A percentile compares a stretch with the other conserved stretches of the same genome.
Conservation (phyloP, 2,329 filamentous ascomycete species). For the Epichloe aotearoae region DNA sequence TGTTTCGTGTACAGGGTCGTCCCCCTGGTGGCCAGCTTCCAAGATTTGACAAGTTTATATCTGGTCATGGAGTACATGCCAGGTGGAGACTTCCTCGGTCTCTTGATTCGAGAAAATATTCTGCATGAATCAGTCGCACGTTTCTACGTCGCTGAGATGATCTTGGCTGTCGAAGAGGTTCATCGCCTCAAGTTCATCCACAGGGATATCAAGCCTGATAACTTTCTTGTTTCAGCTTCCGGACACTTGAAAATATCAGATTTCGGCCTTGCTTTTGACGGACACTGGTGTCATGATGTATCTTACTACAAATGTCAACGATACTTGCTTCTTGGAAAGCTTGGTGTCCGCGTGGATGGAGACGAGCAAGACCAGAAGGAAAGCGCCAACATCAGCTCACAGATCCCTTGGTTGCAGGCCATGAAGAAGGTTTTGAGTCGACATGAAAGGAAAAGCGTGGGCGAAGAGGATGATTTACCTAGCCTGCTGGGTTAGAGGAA, state of each 20-base stretch:
- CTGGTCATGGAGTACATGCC: constrained; percentile 98
- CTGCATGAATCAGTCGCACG: constrained; percentile 65
- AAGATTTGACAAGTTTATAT: constrained; percentile 74
- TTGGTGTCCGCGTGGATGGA: constrained; percentile 61
- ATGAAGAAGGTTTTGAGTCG: constrained; percentile 19
- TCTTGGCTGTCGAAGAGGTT: constrained; percentile 84
- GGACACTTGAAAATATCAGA: constrained; percentile 94
- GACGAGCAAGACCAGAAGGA: constrained; percentile 58
- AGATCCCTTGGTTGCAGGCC: constrained; percentile 19
- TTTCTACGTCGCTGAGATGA: constrained; percentile 93
- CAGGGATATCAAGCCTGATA: constrained; percentile 92
- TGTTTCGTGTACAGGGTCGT: constrained; percentile 49
- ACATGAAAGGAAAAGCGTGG: constrained; percentile 19
- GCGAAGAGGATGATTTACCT: constrained; percentile 16
- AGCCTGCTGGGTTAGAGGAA: constrained; percentile 57
- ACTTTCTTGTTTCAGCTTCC: constrained; percentile 79
- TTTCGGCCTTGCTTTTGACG: constrained; percentile 90
- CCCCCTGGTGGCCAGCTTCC: constrained; percentile 81
- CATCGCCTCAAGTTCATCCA: constrained; percentile 86
- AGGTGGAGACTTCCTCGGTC: constrained; percentile 81
- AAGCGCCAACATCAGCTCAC: constrained; percentile 21
- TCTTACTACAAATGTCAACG: constrained; percentile 75
- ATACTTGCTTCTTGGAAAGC: constrained; percentile 61
- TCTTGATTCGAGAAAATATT: constrained; percentile 74
- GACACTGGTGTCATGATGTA: constrained; percentile 87